phyloP scores from a whole-genome alignment of 805 yeast genomes.

The Ogataea allantospora region DNA sequence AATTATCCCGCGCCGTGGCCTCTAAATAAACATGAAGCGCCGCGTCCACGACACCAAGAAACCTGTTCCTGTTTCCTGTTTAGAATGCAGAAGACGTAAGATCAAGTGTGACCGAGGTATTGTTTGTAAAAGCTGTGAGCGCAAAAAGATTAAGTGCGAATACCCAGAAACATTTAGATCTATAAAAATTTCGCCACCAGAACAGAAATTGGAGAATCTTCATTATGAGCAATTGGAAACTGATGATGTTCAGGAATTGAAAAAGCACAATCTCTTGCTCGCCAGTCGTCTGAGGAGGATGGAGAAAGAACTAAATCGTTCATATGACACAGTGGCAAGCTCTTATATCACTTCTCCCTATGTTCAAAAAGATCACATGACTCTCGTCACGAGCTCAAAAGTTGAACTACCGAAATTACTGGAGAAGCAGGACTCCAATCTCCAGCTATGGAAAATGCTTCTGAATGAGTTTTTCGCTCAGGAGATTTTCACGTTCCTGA shows the following conservation, averaged over 20 bases:
- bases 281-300: neutral
- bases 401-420: conserved; percentile 18
- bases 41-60: conserved; percentile 7
- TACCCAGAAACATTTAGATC: conserved; percentile 48
- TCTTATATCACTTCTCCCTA: conserved; percentile 9
- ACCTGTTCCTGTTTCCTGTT: conserved; percentile 32
- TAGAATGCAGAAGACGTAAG: conserved; percentile 34
- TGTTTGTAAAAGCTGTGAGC: conserved; percentile 43
- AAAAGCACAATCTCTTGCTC: conserved; percentile 5
- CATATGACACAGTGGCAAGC: neutral
- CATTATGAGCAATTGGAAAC: conserved; percentile 1
- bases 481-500: conserved; percentile 2
- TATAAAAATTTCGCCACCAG: conserved; percentile 28
- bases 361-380: conserved; percentile 4
- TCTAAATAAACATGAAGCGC: conserved; percentile 1
- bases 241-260: neutral
- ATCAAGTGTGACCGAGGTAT: conserved; percentile 34
- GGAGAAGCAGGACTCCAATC: conserved; percentile 3
- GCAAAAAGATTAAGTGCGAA: conserved; percentile 37
- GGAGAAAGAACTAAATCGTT: conserved; percentile 1
- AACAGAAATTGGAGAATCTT: neutral
- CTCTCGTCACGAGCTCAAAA: conserved; percentile 3
- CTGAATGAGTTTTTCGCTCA: conserved; percentile 7
- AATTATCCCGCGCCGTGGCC: neutral
- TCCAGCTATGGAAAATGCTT: conserved; percentile 6